These are phyloP conservation scores for Raphanus hybrid DNA, from an alignment of 441 rosid genomes.

Conservation along the genomic window DNA sequence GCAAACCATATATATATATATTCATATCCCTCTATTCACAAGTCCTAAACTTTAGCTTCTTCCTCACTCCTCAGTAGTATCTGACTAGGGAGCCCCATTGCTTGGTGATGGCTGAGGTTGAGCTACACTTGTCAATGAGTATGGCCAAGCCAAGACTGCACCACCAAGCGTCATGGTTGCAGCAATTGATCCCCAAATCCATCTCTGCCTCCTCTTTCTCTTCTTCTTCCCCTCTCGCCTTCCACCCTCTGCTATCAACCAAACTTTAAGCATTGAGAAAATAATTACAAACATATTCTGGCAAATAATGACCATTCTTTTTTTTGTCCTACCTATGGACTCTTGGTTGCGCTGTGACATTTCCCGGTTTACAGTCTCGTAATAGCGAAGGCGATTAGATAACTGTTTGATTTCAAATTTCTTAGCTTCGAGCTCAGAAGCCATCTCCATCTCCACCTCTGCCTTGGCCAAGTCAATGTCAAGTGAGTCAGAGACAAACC, in stretches of 20 bases:
- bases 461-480: constrained; percentile 68
- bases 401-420: constrained; percentile 76
- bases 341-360: constrained; percentile 84
- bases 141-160: constrained; percentile 70
- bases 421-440: constrained; percentile 60
- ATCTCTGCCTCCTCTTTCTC: constrained; percentile 58
- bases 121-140: constrained; percentile 12
- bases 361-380: constrained; percentile 74
- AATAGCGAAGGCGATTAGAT: constrained; percentile 69
- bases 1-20: neutral
- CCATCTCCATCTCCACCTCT: constrained; percentile 69
- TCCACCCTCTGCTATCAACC: constrained; percentile 48
- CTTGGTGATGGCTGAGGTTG: constrained; percentile 15
- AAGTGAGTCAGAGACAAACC: constrained; percentile 66
- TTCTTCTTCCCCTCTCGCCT: constrained; percentile 49
- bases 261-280: neutral
- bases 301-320: neutral
- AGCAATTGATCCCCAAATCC: constrained; percentile 76
- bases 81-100: constrained; percentile 10
- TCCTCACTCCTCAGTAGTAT: neutral
- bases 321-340: constrained; percentile 56
- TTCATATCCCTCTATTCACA: neutral
- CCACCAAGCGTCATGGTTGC: constrained; percentile 58
- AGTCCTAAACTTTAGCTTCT: constrained; percentile 6
- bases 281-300: neutral